Conservation (phyloP, 129 eudicot genomes). For the Logfia minima region DNA sequence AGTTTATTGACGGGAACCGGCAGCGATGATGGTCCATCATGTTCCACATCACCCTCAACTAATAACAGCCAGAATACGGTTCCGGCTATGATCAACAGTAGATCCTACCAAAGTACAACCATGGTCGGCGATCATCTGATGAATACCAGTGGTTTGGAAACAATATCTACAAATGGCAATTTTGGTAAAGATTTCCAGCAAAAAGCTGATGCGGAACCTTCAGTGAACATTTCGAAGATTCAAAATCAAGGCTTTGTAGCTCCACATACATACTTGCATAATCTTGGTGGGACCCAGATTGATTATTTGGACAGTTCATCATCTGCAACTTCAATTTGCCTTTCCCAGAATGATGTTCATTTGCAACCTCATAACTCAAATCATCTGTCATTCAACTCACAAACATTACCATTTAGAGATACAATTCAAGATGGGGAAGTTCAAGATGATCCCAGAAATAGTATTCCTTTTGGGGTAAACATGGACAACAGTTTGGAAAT, state of each 20-base stretch:
- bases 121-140: conserved; percentile 44
- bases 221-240: conserved; percentile 53
- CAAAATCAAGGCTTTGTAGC: conserved; percentile 68
- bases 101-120: conserved; percentile 39
- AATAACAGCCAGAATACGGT: conserved; percentile 58
- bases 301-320: conserved; percentile 92
- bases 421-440: conserved; percentile 66
- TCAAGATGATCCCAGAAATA: conserved; percentile 52
- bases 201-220: conserved; percentile 60
- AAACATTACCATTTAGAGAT: conserved; percentile 54
- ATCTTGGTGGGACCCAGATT: conserved; percentile 54
- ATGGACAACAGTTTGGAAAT: conserved; percentile 60
- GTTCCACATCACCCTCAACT: conserved; percentile 93
- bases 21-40: conserved; percentile 84
- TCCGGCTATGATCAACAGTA: conserved; percentile 46
- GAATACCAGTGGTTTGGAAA: conserved; percentile 56
- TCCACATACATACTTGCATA: conserved; percentile 56
- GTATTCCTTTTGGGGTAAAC: conserved; percentile 48
- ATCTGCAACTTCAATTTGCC: conserved; percentile 80
- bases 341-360: conserved; percentile 72
- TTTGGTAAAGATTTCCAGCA: conserved; percentile 55
- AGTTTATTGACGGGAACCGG: conserved; percentile 56
- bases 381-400: conserved; percentile 61
- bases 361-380: conserved; percentile 46
- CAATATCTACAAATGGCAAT: conserved; percentile 44